Evolutionary conservation across 257 asterid species (phyloP).

Genomic region (Scutellaria minor): DNA sequence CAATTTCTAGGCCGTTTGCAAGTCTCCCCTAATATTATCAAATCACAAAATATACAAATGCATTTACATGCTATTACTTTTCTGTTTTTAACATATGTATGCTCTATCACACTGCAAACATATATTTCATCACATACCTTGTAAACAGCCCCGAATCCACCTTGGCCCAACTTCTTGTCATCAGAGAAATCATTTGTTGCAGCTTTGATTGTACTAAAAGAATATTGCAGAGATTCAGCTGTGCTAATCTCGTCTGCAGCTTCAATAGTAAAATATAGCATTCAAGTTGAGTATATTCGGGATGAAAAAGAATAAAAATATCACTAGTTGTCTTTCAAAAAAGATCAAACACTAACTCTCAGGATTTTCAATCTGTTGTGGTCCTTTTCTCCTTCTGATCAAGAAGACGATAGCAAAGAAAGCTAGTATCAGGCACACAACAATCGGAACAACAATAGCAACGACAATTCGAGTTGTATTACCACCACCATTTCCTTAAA

Average conservation of each 20-base stretch:
- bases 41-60: neutral
- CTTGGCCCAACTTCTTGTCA: conserved; percentile 42
- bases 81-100: neutral
- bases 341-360: conserved; percentile 30
- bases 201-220: conserved; percentile 29
- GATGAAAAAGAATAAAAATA: neutral
- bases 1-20: conserved; percentile 22
- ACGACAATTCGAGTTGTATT: conserved; percentile 17
- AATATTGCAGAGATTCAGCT: conserved; percentile 38
- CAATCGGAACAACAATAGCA: conserved; percentile 29
- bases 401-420: neutral
- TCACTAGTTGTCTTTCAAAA: neutral
- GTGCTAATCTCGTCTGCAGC: conserved; percentile 22
- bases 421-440: conserved; percentile 11
- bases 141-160: conserved; percentile 52
- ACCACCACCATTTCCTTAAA: conserved; percentile 25
- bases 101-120: neutral
- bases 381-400: conserved; percentile 15
- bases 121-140: conserved; percentile 31
- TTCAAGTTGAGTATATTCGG: neutral
- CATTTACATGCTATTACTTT: too few relatives aligned
- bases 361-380: neutral
- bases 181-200: conserved; percentile 44
- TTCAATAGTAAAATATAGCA: neutral
- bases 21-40: conserved; percentile 29